These are phyloP conservation scores for Aspergillus fischeri DNA, from an alignment of 2,329 filamentous ascomycete species.

Conservation along the genomic window DNA sequence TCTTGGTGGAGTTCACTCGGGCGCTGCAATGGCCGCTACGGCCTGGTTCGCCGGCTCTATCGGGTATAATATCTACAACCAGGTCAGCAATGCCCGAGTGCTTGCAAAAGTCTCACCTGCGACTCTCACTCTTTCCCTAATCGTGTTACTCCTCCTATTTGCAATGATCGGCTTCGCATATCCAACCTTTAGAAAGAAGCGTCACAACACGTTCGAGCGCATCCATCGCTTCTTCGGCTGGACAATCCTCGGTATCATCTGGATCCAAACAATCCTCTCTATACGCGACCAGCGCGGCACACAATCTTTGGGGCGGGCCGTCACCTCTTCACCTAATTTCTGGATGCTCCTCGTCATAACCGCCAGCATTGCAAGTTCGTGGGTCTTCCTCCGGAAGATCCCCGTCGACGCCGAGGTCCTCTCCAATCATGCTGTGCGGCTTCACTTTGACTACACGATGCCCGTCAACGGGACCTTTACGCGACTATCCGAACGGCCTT, in stretches of 20 bases:
- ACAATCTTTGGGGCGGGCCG: conserved; percentile 1
- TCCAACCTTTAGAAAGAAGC: conserved; percentile 22
- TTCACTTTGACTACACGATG: conserved; percentile 19
- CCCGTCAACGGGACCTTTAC: conserved; percentile 15
- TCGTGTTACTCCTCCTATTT: conserved; percentile 27
- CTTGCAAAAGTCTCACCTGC: background rate
- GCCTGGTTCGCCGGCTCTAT: conserved; percentile 38
- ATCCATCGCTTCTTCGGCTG: conserved; percentile 37
- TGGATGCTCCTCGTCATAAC: conserved; percentile 21
- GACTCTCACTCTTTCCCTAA: conserved; percentile 4
- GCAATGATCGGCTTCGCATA: conserved; percentile 8
- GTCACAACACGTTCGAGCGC: conserved; percentile 36
- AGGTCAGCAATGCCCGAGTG: background rate
- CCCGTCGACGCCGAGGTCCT: conserved; percentile 18
- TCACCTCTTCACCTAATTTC: conserved; percentile 12
- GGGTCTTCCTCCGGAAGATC: conserved; percentile 16
- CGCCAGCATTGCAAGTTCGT: conserved; percentile 17
- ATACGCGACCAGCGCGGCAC: conserved; percentile 2
- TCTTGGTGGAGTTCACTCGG: conserved; percentile 39
- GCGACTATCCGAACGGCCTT: conserved; percentile 14
- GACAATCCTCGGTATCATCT: conserved; percentile 20
- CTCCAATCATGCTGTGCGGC: conserved; percentile 19
- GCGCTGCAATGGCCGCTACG: conserved; percentile 33
- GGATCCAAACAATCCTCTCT: conserved; percentile 8
- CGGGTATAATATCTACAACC: conserved; percentile 1